Evolutionary conservation across 2,329 filamentous ascomycete species (phyloP).

Genomic region (Xylaria sp.): DNA sequence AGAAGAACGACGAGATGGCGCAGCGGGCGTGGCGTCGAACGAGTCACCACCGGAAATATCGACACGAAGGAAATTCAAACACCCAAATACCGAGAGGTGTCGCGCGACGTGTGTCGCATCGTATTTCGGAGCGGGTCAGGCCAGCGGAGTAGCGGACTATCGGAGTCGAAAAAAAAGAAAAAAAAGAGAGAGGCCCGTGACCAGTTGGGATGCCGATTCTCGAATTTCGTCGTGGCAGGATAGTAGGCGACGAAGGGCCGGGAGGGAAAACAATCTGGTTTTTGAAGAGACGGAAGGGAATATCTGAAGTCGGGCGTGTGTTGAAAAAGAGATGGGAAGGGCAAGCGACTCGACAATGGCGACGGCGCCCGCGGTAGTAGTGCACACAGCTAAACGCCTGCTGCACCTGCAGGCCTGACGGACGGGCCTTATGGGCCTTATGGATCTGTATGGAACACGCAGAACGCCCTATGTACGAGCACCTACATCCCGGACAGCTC

Average conservation of each 20-base stretch:
- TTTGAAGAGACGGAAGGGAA: not conserved
- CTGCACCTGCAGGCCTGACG: not conserved
- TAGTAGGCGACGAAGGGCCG: not conserved
- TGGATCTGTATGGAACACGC: no score
- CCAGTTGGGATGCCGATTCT: not conserved
- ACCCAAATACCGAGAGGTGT: conserved; percentile 1
- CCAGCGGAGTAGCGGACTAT: not conserved
- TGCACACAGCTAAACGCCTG: not conserved
- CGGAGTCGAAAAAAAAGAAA: not conserved
- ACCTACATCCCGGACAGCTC: not conserved
- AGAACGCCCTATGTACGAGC: no score
- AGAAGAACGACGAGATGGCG: not conserved
- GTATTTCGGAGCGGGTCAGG: conserved; percentile 1
- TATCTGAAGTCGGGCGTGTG: not conserved
- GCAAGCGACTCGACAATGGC: not conserved
- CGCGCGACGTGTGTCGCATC: conserved; percentile 13
- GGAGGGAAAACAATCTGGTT: no score
- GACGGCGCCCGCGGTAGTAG: not conserved
- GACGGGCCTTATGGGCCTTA: not conserved
- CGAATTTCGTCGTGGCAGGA: not conserved
- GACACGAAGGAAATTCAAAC: conserved; percentile 1
- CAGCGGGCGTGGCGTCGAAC: conserved; percentile 2
- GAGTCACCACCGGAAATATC: conserved; percentile 7
- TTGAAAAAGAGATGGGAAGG: conserved; percentile 1
- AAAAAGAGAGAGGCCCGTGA: conserved; percentile 2